These are phyloP conservation scores for Cercospora brassicicola DNA, from an alignment of 2,329 filamentous ascomycete species.

Conservation along the genomic window DNA sequence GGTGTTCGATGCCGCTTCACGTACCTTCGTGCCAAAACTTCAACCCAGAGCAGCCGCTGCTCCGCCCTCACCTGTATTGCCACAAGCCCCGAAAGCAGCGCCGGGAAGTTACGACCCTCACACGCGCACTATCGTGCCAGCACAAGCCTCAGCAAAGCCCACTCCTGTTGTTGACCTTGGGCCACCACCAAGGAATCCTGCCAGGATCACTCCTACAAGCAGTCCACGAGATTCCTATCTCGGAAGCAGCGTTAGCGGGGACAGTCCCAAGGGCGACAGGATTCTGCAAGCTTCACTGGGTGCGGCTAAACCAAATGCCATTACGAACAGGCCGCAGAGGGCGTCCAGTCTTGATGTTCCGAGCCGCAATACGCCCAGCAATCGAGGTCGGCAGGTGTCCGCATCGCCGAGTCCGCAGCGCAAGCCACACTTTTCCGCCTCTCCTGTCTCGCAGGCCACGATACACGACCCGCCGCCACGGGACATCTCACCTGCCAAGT, in stretches of 20 bases:
- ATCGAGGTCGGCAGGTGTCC: conserved; percentile 29
- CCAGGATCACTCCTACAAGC: conserved; percentile 31
- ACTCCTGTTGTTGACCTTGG: conserved; percentile 27
- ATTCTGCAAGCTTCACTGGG: conserved; percentile 28
- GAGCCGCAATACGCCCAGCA: conserved; percentile 17
- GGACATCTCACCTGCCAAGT: conserved; percentile 74
- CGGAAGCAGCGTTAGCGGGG: conserved; percentile 16
- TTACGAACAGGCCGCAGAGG: conserved; percentile 26
- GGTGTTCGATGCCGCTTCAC: conserved; percentile 36
- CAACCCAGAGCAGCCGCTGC: conserved; percentile 22
- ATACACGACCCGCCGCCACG: conserved; percentile 69
- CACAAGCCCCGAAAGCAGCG: conserved; percentile 17
- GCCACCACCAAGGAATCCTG: conserved; percentile 37
- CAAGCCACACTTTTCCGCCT: conserved; percentile 65
- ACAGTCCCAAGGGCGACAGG: neutral
- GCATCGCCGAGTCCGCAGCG: conserved; percentile 61
- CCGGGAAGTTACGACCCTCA: conserved; percentile 36
- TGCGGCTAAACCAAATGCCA: conserved; percentile 30
- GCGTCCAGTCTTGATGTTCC: conserved; percentile 40
- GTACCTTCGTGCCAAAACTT: conserved; percentile 34
- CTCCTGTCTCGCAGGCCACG: conserved; percentile 57
- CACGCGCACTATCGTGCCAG: conserved; percentile 35
- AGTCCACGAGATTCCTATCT: conserved; percentile 29
- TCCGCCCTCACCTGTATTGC: conserved; percentile 22
- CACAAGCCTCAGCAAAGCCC: conserved; percentile 6